A percentile compares a stretch with the other conserved stretches of the same genome.
Conservation (phyloP, 2,329 filamentous ascomycete species). For the Ploettnerulaceae sp. region DNA sequence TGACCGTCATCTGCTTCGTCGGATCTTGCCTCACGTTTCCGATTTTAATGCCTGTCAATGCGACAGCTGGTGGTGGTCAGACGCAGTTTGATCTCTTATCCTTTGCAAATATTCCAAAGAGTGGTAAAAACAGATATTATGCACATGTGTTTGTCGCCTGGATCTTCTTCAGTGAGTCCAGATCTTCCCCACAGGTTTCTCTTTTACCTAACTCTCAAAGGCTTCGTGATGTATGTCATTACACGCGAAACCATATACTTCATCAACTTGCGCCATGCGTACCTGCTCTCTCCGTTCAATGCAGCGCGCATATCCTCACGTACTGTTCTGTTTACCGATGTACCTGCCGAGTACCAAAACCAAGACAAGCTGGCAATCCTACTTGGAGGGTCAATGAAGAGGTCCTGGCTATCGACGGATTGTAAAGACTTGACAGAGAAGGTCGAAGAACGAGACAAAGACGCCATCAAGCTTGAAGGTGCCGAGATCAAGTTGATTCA, state of each 20-base stretch:
- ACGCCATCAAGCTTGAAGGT: conserved; percentile 75
- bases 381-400: conserved; percentile 74
- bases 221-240: conserved; percentile 83
- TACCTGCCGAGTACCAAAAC: conserved; percentile 74
- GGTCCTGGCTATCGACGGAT: conserved; percentile 78
- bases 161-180: conserved; percentile 57
- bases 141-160: conserved; percentile 78
- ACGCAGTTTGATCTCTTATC: conserved; percentile 70
- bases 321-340: conserved; percentile 82
- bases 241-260: conserved; percentile 85
- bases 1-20: conserved; percentile 71
- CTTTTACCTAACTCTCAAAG: conserved; percentile 27
- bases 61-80: conserved; percentile 65
- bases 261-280: conserved; percentile 87
- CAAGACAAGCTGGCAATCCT: conserved; percentile 70
- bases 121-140: conserved; percentile 60
- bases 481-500: conserved; percentile 84
- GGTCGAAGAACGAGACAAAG: conserved; percentile 75
- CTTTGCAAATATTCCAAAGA: conserved; percentile 67
- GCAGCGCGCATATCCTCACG: conserved; percentile 80
- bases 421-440: conserved; percentile 71
- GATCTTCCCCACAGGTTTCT: not conserved
- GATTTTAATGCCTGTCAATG: conserved; percentile 73
- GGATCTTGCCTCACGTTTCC: conserved; percentile 83
- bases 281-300: conserved; percentile 79